Evolutionary conservation across 2,329 filamentous ascomycete species (phyloP), one percentile per base, ranked within the genome.

Genomic region (Phoma sp.): DNA sequence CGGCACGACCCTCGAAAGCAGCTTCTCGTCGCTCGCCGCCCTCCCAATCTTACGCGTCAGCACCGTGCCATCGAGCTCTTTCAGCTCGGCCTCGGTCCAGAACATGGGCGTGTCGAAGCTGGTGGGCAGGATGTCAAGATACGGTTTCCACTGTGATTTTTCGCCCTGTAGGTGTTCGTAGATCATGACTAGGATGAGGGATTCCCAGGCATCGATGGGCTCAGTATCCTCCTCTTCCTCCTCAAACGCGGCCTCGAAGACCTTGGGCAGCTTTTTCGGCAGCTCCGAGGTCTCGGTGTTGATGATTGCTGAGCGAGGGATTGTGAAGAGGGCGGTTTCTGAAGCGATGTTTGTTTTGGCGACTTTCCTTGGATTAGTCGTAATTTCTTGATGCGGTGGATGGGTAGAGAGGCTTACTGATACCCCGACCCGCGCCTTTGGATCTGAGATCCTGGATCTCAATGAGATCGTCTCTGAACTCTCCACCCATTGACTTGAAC

Each of bases 91-190:
- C 1, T 60, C 55, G 1, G 58, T 42, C 64, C 64, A 67, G 41
- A 65, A 65, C 23, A 67, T 60, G 1, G 64, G 64, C 9, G 64
- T 67, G n/a, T 65, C 58, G 14, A 67, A 67, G 7, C 29, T 53
- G 2, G 47, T 52, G 5, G 64, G 64, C 4, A 67, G 38, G 1
- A 67, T 49, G 23, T 65, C 61, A 4, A 67, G 30, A 30, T 67
- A 67, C 4, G 64, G 61, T 37, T 67, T 67, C 64, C 64, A 67
- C 14, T 38, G 51, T 0, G 64, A 67, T 13, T 45, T 47, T 9
- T 60, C 56, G 27, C 62, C 64, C 22, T 62, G 62, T 5, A 67
- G 23, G 23, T 59, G 43, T 23, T 67, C 64, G n/a, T 64, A 62
- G 7, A 67, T 9, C 55, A 67, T 58, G 23, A 67, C 52, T 6